Percentiles rank a stretch among this genome's conserved stretches.
These are phyloP conservation scores for Daldinia decipiens DNA, from an alignment of 495 filamentous ascomycete species.

Conservation along the genomic window DNA sequence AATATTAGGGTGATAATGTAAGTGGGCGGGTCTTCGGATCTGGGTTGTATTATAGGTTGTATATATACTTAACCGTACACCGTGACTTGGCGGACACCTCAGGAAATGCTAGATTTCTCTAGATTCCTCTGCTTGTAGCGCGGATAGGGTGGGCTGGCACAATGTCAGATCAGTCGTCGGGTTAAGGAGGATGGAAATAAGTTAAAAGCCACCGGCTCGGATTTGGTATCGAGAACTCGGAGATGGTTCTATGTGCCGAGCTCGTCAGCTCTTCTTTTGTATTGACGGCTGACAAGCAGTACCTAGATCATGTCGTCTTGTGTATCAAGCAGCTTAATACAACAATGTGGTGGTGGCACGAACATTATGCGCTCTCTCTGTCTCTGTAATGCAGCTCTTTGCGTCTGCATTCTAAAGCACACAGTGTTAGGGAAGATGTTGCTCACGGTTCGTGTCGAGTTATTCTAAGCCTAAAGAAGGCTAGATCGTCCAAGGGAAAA, in stretches of 20 bases:
- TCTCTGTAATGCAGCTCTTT: neutral
- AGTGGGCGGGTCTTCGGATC: slow-evolving; percentile 37
- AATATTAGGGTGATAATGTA: slow-evolving; percentile 20
- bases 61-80: slow-evolving; percentile 14
- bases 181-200: slow-evolving; percentile 4
- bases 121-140: slow-evolving; percentile 15
- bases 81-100: slow-evolving; percentile 6
- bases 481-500: slow-evolving; percentile 31
- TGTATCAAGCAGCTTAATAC: slow-evolving; percentile 17
- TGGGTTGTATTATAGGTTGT: slow-evolving; percentile 15
- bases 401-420: slow-evolving; percentile 26
- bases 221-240: slow-evolving; percentile 25
- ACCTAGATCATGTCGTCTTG: neutral
- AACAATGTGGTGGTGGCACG: slow-evolving; percentile 18
- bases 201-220: slow-evolving; percentile 23
- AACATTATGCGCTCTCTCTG: slow-evolving; percentile 10
- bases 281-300: slow-evolving; percentile 25
- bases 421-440: slow-evolving; percentile 15
- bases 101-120: slow-evolving; percentile 5
- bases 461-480: slow-evolving; percentile 22
- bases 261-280: slow-evolving; percentile 28
- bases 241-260: slow-evolving; percentile 39
- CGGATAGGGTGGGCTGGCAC: neutral
- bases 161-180: slow-evolving; percentile 20
- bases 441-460: slow-evolving; percentile 28